Evolutionary conservation across 2,329 filamentous ascomycete genomes (phyloP).

Genomic region (Tolypocladium inflatum): DNA sequence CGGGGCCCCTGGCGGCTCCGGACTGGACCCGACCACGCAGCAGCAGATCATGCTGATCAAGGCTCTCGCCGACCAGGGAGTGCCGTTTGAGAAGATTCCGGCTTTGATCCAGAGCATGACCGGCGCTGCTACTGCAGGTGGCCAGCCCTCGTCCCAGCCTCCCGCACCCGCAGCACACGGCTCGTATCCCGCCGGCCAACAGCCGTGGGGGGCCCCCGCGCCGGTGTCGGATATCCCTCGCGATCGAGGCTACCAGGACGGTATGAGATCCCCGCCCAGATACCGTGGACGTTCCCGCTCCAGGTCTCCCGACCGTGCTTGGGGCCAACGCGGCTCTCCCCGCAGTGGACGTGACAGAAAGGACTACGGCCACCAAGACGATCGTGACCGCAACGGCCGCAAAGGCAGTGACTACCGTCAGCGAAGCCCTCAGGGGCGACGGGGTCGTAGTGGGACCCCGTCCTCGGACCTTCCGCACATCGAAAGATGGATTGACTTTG

Average conservation of each 20-base stretch:
- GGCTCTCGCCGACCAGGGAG: slow-evolving; percentile 63
- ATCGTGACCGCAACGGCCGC: slow-evolving; percentile 39
- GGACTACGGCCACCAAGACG: slow-evolving; percentile 60
- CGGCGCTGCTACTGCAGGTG: slow-evolving; percentile 20
- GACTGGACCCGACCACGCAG: slow-evolving; percentile 47
- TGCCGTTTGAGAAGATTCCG: slow-evolving; percentile 69
- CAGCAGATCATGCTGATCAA: slow-evolving; percentile 69
- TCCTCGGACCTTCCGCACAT: slow-evolving; percentile 22
- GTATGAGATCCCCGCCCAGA: slow-evolving; percentile 54
- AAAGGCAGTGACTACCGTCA: slow-evolving; percentile 70
- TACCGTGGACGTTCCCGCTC: slow-evolving; percentile 60
- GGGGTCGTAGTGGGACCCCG: slow-evolving; percentile 54
- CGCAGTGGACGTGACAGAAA: slow-evolving; percentile 56
- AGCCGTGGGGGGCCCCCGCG: slow-evolving; percentile 19
- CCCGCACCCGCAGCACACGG: slow-evolving; percentile 32
- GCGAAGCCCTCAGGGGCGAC: slow-evolving; percentile 67
- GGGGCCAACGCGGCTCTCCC: slow-evolving; percentile 57
- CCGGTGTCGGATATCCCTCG: slow-evolving; percentile 34
- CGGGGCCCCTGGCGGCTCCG: slow-evolving; percentile 20
- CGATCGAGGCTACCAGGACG: slow-evolving; percentile 48
- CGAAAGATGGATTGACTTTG: slow-evolving; percentile 70
- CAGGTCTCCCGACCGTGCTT: slow-evolving; percentile 67
- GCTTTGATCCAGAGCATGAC: slow-evolving; percentile 45
- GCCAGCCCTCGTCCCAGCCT: slow-evolving; percentile 25
- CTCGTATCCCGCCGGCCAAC: slow-evolving; percentile 26